Evolutionary conservation across 2,329 filamentous ascomycete species (phyloP).

Genomic region (Septoria petroselini): DNA sequence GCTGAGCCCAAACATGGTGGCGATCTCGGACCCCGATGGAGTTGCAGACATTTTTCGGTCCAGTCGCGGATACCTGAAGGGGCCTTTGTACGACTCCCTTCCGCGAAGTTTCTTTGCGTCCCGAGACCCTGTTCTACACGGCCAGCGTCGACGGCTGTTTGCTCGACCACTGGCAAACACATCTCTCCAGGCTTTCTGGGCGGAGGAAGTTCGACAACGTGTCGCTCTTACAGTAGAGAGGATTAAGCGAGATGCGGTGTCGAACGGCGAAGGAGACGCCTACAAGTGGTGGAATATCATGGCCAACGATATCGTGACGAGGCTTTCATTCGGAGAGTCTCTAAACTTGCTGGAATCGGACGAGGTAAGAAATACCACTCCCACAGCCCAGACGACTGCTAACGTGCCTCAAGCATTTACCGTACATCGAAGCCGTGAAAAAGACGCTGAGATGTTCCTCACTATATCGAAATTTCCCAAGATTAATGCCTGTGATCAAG

Average conservation of each 20-base stretch:
- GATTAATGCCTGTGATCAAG: constrained; percentile 19
- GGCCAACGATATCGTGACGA: constrained; percentile 40
- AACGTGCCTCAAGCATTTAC: constrained; percentile 12
- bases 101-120: constrained; percentile 37
- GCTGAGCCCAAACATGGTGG: constrained; percentile 30
- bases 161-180: constrained; percentile 37
- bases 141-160: constrained; percentile 38
- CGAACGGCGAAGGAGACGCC: constrained; percentile 37
- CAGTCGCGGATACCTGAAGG: constrained; percentile 30
- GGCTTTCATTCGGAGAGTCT: constrained; percentile 41
- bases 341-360: constrained; percentile 37
- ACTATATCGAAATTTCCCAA: constrained; percentile 22
- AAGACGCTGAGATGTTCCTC: constrained; percentile 21
- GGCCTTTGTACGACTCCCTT: constrained; percentile 29
- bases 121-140: constrained; percentile 37
- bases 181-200: constrained; percentile 38
- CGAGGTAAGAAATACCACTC: constrained; percentile 10
- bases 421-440: constrained; percentile 22
- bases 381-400: neutral
- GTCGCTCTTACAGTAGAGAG: constrained; percentile 33
- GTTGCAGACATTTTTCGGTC: constrained; percentile 25
- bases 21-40: constrained; percentile 29
- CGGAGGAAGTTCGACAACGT: constrained; percentile 37
- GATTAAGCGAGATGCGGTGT: constrained; percentile 33
- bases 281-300: constrained; percentile 42